Percentiles rank a stretch among this genome's conserved stretches.
Conservation (phyloP, 2,329 filamentous ascomycete genomes). For the Pestalotiopsis sp. region DNA sequence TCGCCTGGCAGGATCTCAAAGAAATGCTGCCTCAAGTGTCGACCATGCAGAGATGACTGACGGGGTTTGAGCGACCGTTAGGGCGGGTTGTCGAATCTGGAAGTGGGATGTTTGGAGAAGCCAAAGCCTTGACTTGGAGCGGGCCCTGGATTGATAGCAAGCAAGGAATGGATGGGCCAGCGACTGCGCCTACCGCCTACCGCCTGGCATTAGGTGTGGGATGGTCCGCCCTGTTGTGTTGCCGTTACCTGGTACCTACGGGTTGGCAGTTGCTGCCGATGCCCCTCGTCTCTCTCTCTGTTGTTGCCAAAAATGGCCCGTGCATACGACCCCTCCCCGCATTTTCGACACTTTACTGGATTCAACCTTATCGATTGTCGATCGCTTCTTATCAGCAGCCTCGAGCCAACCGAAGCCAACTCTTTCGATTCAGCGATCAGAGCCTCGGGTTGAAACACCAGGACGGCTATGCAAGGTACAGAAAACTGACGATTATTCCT, state of each 20-base stretch:
- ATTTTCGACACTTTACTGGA: not conserved
- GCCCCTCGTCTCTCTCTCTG: not conserved
- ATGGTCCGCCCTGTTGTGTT: not conserved
- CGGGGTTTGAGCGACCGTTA: conserved; percentile 7
- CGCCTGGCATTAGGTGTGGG: too few species aligned
- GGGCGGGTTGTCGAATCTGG: conserved; percentile 12
- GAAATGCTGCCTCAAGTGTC: not conserved
- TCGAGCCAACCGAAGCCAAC: not conserved
- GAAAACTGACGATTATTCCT: not conserved
- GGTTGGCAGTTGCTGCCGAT: not conserved
- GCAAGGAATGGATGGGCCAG: not conserved
- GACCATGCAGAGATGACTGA: conserved; percentile 6
- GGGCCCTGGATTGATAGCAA: not conserved
- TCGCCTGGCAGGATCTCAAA: conserved; percentile 4
- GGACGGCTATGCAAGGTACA: not conserved
- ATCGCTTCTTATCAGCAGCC: not conserved
- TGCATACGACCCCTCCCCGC: not conserved
- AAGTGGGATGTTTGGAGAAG: conserved; percentile 15
- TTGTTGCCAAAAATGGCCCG: conserved; percentile 3
- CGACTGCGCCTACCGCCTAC: not conserved
- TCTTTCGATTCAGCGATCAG: not conserved
- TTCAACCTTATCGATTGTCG: not conserved
- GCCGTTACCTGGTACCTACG: not conserved
- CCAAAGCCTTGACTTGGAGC: not conserved
- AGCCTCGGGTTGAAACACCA: not conserved